Evolutionary conservation across 371 early-diverging fungal genomes (phyloP), one percentile per base, ranked within the genome.

Genomic region (Umbelopsis sp.): DNA sequence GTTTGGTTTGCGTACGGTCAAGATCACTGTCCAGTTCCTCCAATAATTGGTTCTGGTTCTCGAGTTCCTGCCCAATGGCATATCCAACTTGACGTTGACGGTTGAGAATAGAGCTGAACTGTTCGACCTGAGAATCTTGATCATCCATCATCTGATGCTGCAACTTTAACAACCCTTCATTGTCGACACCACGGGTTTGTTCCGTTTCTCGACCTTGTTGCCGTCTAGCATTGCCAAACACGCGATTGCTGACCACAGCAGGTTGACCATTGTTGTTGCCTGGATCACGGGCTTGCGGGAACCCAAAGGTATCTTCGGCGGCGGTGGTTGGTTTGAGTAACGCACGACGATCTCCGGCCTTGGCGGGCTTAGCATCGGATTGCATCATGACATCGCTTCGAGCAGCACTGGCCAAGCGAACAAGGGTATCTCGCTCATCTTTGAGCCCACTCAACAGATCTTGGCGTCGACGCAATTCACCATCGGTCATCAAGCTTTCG

Each of bases 1-100:
- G 74, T 66, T 92, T 92, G 25, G 76, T 77, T n/a, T 86, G 82
- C 8, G 94, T 94, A 24, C 88, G 78, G 44, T 89, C 91, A 11
- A 95, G 86, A 69, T 87, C 85, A 48, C 82, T 80, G 71, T 92
- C 93, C n/a, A 97, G 70, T 44, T 95, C 94, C n/a, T 89, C 88
- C 70, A 97, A 70, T 62, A 96, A 41, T 65, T 91, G 89, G 74
- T 93, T 96, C 69, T 96, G 97, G 69, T 84, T 72, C 63, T 95
- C 96, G 35, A 97, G 81, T 72, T 96, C 97, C 24, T 93, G 75
- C 24, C 92, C 90, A 62, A 97, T 96, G 24, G 93, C 90, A 46
- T 84, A 29, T 3, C 96, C 97, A 74, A 96, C 84, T 65, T 94
- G 87, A 66, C 89, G 87, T 76, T 96, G 97, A 35, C 94, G 84